A percentile compares a stretch with the other conserved stretches of the same genome.
Evolutionary conservation across 352 stramenopile genomes (phyloP).

Genomic region (Globisporangium abappressorium): DNA sequence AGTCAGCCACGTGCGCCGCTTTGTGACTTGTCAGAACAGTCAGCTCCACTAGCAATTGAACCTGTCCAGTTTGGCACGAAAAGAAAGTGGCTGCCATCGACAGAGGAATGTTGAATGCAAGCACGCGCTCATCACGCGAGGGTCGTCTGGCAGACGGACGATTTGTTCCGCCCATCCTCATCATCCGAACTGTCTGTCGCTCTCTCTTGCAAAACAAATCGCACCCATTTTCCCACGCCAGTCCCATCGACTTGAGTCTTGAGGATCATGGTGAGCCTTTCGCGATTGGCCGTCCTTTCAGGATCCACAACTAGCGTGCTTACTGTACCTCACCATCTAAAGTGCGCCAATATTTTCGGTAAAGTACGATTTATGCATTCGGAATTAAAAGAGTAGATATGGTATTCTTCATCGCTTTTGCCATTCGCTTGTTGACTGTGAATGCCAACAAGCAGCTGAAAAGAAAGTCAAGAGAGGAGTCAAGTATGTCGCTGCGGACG

Average conservation of each 20-base stretch:
- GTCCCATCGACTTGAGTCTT: not conserved
- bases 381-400: not conserved
- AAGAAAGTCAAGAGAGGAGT: not conserved
- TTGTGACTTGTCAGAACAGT: too few relatives aligned
- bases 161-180: not conserved
- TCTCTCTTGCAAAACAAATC: not conserved
- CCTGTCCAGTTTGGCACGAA: not conserved
- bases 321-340: too few relatives aligned
- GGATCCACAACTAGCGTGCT: too few relatives aligned
- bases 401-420: not conserved
- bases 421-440: not conserved
- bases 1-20: too few relatives aligned
- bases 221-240: not conserved
- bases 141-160: not conserved
- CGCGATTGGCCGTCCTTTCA: too few relatives aligned
- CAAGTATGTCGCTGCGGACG: conserved; percentile 49
- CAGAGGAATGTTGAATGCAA: not conserved
- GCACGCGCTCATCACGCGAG: not conserved
- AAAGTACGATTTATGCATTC: not conserved
- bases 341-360: not conserved
- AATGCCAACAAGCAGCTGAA: not conserved
- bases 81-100: not conserved
- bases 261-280: too few relatives aligned
- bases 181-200: not conserved
- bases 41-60: not conserved